Conservation (phyloP, 345 rosid genomes). For the Aquilaria sinensis region DNA sequence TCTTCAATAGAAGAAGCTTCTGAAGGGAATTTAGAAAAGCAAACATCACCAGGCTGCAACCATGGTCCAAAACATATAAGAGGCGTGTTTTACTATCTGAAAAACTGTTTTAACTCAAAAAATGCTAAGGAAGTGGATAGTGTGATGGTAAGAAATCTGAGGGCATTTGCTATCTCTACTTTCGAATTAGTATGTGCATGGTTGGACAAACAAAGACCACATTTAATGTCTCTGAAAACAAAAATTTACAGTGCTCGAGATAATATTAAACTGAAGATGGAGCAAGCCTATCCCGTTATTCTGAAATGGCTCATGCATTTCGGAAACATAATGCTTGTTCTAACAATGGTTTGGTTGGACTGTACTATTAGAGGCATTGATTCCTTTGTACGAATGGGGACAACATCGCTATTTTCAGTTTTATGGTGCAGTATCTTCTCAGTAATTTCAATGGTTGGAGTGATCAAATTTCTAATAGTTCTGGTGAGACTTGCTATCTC, state of each 20-base stretch:
- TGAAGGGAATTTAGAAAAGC: slow-evolving; percentile 27
- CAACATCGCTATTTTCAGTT: slow-evolving; percentile 70
- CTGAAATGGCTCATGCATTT: slow-evolving; percentile 62
- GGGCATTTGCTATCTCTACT: slow-evolving; percentile 27
- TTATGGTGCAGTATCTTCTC: slow-evolving; percentile 93
- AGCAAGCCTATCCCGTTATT: slow-evolving; percentile 47
- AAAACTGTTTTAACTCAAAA: slow-evolving; percentile 40
- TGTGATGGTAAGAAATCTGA: slow-evolving; percentile 35
- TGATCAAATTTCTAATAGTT: slow-evolving; percentile 56
- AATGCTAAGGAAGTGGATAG: slow-evolving; percentile 43
- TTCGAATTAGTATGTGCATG: slow-evolving; percentile 40
- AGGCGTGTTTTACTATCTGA: slow-evolving; percentile 27
- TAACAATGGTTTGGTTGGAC: slow-evolving; percentile 83
- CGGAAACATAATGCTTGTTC: slow-evolving; percentile 64
- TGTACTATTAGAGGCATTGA: slow-evolving; percentile 79
- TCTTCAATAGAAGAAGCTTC: slow-evolving; percentile 22
- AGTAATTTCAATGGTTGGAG: slow-evolving; percentile 69
- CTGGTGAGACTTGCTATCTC: slow-evolving; percentile 47
- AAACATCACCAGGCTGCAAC: slow-evolving; percentile 21
- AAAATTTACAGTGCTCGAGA: slow-evolving; percentile 37
- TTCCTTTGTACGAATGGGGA: slow-evolving; percentile 86
- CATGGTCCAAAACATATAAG: slow-evolving; percentile 29
- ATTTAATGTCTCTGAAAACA: slow-evolving; percentile 27
- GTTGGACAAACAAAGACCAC: slow-evolving; percentile 62
- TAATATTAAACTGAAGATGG: slow-evolving; percentile 40